These are phyloP conservation scores for Phytopythium ostracodes DNA, from an alignment of 352 stramenopile genomes.

Conservation along the genomic window DNA sequence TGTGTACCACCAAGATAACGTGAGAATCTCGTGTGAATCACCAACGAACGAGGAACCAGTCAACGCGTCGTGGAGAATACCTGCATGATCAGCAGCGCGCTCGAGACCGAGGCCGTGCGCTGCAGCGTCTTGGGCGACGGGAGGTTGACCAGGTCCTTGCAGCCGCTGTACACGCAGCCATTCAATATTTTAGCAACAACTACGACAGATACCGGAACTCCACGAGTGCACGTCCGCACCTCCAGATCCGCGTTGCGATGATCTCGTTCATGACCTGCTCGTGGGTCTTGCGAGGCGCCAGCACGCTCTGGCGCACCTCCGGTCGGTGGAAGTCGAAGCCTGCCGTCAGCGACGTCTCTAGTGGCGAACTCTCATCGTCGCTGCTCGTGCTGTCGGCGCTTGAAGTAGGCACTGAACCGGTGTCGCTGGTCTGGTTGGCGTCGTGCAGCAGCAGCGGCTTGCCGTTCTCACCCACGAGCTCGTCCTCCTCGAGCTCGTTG, in stretches of 20 bases:
- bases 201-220: too few relatives aligned
- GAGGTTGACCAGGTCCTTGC: conserved; percentile 54
- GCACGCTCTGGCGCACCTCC: conserved; percentile 22
- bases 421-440: too few relatives aligned
- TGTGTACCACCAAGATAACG: conserved; percentile 8
- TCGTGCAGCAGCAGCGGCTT: conserved; percentile 1
- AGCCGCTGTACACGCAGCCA: conserved; percentile 19
- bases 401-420: neutral
- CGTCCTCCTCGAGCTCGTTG: conserved; percentile 10
- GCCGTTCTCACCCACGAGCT: conserved; percentile 6
- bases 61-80: too few relatives aligned
- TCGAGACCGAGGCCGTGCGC: conserved; percentile 65
- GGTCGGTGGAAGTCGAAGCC: conserved; percentile 70
- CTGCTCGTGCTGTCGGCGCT: neutral
- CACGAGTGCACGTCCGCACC: conserved; percentile 13
- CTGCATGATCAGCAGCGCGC: conserved; percentile 65
- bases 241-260: conserved; percentile 51
- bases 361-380: neutral
- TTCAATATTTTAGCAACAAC: too few relatives aligned
- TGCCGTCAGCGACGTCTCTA: conserved; percentile 18
- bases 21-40: neutral
- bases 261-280: conserved; percentile 67
- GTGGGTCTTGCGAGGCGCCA: conserved; percentile 18
- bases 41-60: neutral
- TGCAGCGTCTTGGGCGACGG: conserved; percentile 58